Conservation (phyloP, 805 yeast species). For the Lipomyces japonicus region DNA sequence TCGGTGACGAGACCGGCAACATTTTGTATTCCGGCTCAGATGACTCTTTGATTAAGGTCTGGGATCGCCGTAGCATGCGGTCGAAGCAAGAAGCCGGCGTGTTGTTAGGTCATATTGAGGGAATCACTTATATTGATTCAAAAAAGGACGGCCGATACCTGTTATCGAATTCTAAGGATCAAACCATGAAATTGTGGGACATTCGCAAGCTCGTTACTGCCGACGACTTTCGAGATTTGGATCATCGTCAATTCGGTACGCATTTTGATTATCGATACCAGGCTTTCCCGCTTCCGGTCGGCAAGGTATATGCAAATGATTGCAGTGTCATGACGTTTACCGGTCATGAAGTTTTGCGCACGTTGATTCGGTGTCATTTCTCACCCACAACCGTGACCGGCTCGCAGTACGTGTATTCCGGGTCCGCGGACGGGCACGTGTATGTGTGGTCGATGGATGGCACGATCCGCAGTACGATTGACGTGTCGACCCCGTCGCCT, state of each 20-base stretch:
- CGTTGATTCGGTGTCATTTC: constrained; percentile 35
- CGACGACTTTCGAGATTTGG: constrained; percentile 5
- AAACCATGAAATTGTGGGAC: constrained; percentile 37
- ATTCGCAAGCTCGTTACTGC: constrained; percentile 28
- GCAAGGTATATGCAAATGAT: constrained; percentile 32
- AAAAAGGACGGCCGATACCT: constrained; percentile 32
- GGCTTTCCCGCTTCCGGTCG: constrained; percentile 27
- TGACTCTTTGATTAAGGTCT: constrained; percentile 49
- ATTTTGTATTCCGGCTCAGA: constrained; percentile 50
- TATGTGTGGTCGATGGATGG: constrained; percentile 35
- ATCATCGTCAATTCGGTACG: constrained; percentile 16
- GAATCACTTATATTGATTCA: constrained; percentile 34
- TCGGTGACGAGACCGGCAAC: constrained; percentile 35
- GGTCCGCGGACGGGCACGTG: constrained; percentile 33
- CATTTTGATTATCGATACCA: constrained; percentile 31
- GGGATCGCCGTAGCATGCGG: constrained; percentile 41
- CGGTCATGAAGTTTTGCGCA: constrained; percentile 33
- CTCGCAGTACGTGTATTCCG: constrained; percentile 34
- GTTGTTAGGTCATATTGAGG: constrained; percentile 36
- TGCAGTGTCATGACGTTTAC: constrained; percentile 33
- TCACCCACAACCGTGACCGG: constrained; percentile 33
- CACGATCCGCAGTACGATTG: constrained; percentile 23
- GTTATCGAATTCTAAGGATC: constrained; percentile 36
- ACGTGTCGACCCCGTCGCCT: constrained; percentile 15
- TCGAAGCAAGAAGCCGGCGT: constrained; percentile 30